Base-by-base conservation (phyloP, 2,329 filamentous ascomycete species). In the Fusarium xyrophilum region DNA sequence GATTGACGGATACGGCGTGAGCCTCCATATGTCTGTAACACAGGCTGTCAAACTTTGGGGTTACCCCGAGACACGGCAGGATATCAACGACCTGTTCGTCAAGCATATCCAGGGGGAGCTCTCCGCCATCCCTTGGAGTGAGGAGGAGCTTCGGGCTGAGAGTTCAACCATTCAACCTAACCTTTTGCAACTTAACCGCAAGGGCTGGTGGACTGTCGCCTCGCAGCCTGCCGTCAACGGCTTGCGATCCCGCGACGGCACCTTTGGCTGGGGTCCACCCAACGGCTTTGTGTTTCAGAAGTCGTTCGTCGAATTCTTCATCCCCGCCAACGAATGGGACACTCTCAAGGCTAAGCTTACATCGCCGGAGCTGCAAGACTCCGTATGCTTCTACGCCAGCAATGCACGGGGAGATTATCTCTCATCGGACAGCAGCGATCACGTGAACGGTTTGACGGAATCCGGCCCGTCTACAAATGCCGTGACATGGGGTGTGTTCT, bases 241-340 rank as follows among this genome's bases (percentile, higher is more conserved):
- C 42, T 81, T 94, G 23, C 86, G 86, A 36, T 96, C 92, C 30
- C 88, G 86, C 48, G 88, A 99, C 77, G 81, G 86, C 6, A 87
- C 92, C 23, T 97, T 97, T 74, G 96, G 96, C 67, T 99, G 96
- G 96, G 96, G 96, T 3, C 96, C 96, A 1, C 87, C 86, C 51
- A 90, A 94, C 73, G 96, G 96, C 21, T 98, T 97, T 77, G 93
- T 98, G 48, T 99, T 97, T 83, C 96, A 99, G 76, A 99, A 98
- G 80, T 91, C 95, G 0, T 99, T 99, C 79, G 93, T 99, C 53
- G 96, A 99, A 78, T 93, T 98, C 81, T 99, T 99, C 84, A 82
- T 97, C 60, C 89, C 94, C 0, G 81, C 84, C 0, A 79, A 85
- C 1, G 92, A 95, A 77, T 98, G 93, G 89, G 79, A 81, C 19